phyloP scores from a whole-genome alignment of 768 basidiomycete species.

The Ramaria sp. region DNA sequence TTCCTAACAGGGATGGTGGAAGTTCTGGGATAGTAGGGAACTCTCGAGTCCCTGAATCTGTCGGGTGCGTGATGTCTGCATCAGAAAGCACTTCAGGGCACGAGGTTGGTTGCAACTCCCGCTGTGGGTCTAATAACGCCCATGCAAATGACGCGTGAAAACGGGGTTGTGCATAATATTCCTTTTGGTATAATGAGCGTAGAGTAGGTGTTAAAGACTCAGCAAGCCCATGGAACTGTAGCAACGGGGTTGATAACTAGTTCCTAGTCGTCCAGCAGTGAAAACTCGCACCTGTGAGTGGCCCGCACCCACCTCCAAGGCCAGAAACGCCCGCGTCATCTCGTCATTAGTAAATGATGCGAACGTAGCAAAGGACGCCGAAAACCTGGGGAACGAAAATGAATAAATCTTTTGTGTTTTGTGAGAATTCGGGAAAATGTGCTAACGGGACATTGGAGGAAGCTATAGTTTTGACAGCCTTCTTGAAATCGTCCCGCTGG shows the following conservation, averaged over 20 bases:
- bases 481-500: conserved; percentile 65
- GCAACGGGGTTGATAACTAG: conserved; percentile 4
- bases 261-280: neutral
- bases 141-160: conserved; percentile 90
- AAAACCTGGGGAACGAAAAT: conserved; percentile 38
- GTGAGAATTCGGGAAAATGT: conserved; percentile 11
- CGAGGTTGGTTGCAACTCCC: conserved; percentile 5
- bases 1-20: conserved; percentile 34
- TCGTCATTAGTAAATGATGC: conserved; percentile 72
- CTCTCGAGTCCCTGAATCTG: neutral
- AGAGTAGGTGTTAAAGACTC: conserved; percentile 49
- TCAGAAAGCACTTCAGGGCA: neutral
- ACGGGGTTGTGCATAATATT: conserved; percentile 69
- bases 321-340: conserved; percentile 67
- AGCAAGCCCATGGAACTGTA: conserved; percentile 49
- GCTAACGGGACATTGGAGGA: conserved; percentile 35
- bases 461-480: conserved; percentile 44
- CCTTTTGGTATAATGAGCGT: conserved; percentile 52
- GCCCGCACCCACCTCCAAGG: conserved; percentile 76
- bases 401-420: neutral
- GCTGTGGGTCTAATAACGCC: conserved; percentile 46
- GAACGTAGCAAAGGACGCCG: conserved; percentile 60
- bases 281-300: conserved; percentile 50
- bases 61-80: neutral
- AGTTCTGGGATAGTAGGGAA: conserved; percentile 44